phyloP scores from a whole-genome alignment of 2,329 filamentous ascomycete species.

The Diaporthe sp. region DNA sequence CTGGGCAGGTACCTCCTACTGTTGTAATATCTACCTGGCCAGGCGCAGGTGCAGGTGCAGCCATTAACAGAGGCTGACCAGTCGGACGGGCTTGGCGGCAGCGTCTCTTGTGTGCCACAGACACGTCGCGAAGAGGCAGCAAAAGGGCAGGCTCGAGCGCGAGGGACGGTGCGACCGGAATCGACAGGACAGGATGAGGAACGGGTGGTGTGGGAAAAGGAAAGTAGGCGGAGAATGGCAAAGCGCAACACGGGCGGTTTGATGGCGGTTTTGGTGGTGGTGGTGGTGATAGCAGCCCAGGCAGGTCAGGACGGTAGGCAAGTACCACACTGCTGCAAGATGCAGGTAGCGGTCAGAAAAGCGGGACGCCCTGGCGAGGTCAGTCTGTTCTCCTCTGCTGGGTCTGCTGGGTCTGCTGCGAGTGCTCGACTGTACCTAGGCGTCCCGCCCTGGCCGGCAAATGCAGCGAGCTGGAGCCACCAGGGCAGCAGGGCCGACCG shows the following conservation, averaged over 20 bases:
- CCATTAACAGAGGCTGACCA: background rate
- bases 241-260: background rate
- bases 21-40: constrained; percentile 7
- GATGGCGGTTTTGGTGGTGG: too few species aligned
- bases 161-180: background rate
- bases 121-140: constrained; percentile 8
- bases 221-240: background rate
- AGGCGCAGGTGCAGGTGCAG: background rate
- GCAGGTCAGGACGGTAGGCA: background rate
- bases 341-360: constrained; percentile 25
- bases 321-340: background rate
- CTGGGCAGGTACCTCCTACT: constrained; percentile 3
- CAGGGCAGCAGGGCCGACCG: constrained; percentile 7
- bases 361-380: constrained; percentile 6
- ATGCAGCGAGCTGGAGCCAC: constrained; percentile 15
- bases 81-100: background rate
- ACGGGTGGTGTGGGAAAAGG: background rate
- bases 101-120: background rate
- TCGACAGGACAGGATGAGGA: background rate
- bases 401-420: constrained; percentile 24
- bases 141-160: constrained; percentile 1
- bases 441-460: constrained; percentile 17
- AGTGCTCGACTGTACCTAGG: constrained; percentile 7
- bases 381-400: constrained; percentile 7
- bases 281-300: constrained; percentile 5